Base-by-base conservation (phyloP, 257 asterid genomes). In the Nyctanthes arbortristis region DNA sequence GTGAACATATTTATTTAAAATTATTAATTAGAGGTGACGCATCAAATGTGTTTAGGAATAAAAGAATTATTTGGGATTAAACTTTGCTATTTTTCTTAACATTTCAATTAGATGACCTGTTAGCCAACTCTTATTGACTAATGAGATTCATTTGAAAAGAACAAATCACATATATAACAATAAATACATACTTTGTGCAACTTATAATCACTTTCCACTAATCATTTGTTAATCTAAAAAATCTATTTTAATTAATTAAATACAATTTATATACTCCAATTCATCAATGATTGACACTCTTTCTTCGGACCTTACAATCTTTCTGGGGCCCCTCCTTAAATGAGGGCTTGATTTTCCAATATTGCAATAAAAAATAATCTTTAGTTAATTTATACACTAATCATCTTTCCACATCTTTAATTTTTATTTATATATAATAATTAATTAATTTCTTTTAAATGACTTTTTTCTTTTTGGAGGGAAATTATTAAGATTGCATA, bases 61-160 rank as follows among this genome's bases (percentile, higher is more conserved):
- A n/a, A n/a, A n/a, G n/a, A n/a, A n/a, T n/a, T n/a, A n/a, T n/a
- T n/a, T n/a, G n/a, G n/a, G n/a, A n/a, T n/a, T n/a, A n/a, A n/a
- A n/a, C n/a, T n/a, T 20, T 9, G 7, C 57, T 47, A 47, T 4
- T 10, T 22, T n/a, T 20, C 9, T 37, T 43, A 61, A 72, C 45
- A 49, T 33, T 57, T 58, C 71, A 72, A 65, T 63, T 31, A 32
- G 62, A 67, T 60, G 56, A 68, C 63, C 31, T 60, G 59, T 62
- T 61, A 77, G 82, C 86, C 84, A 75, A 84, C 85, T 69, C 76
- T 59, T 74, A 78, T 82, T 78, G 88, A 81, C 86, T 61, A 71
- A 20, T 61, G 30, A 20, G 47, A 61, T 22, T 20, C 16, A 65
- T 69, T n/a, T 61, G 60, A 35, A 47, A 43, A 64, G 63, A 63